Percentiles rank a stretch among this genome's conserved stretches.
Evolutionary conservation across 768 basidiomycete species (phyloP).

Genomic region (Sarcodon sp.): DNA sequence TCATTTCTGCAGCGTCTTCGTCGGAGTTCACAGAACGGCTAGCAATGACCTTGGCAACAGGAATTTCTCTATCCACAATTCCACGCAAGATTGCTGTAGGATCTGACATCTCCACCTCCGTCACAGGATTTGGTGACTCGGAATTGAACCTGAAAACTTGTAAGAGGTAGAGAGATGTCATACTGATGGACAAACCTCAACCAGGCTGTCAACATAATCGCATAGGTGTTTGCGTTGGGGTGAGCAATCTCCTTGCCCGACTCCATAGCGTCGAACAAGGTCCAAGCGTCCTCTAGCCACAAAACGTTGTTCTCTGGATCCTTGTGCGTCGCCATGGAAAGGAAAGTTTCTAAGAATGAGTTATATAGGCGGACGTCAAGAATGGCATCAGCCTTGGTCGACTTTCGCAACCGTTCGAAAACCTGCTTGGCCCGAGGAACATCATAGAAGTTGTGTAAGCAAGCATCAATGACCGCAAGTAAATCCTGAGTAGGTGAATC

Average conservation of each 20-base stretch:
- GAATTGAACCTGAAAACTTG: slow-evolving; percentile 23
- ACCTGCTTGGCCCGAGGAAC: slow-evolving; percentile 64
- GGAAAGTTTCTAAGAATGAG: slow-evolving; percentile 51
- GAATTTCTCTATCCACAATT: slow-evolving; percentile 35
- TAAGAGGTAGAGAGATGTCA: slow-evolving; percentile 6
- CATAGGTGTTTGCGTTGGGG: slow-evolving; percentile 52
- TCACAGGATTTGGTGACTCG: slow-evolving; percentile 10
- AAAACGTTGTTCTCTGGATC: slow-evolving; percentile 27
- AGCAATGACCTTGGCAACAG: slow-evolving; percentile 37
- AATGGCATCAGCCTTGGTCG: slow-evolving; percentile 29
- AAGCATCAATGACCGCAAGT: slow-evolving; percentile 73
- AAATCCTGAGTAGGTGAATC: slow-evolving; percentile 58
- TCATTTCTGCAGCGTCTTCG: slow-evolving; percentile 40
- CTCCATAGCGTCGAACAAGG: slow-evolving; percentile 48
- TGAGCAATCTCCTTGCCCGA: slow-evolving; percentile 26
- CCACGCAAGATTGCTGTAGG: slow-evolving; percentile 13
- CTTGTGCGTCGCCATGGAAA: slow-evolving; percentile 39
- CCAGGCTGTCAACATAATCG: slow-evolving; percentile 51
- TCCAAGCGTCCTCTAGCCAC: slow-evolving; percentile 56
- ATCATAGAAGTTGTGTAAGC: slow-evolving; percentile 64
- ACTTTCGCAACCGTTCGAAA: slow-evolving; percentile 46
- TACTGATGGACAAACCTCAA: slow-evolving; percentile 26
- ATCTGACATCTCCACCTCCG: slow-evolving; percentile 7
- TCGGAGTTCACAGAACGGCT: slow-evolving; percentile 42
- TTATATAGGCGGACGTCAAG: slow-evolving; percentile 43